Evolutionary conservation across 2,329 filamentous ascomycete species (phyloP), one percentile per base, ranked within the genome.

Genomic region (Phyllosticta citribraziliensis): DNA sequence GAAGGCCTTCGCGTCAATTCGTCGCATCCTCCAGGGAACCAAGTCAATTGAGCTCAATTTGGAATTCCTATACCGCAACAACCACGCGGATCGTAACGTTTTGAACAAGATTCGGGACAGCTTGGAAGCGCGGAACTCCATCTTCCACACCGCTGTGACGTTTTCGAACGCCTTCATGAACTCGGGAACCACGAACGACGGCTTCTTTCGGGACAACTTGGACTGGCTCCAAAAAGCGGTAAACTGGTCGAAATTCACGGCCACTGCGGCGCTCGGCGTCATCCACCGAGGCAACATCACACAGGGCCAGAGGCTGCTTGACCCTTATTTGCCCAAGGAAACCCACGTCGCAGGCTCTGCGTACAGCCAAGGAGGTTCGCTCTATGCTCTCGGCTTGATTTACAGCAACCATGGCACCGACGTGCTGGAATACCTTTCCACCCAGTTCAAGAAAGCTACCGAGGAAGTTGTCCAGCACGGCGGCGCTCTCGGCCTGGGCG

Each of bases 81-180:
- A 97, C 77, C 91, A 88, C 71, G 92, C 91, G 50, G 94, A 99
- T 70, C 83, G 91, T 65, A 88, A 86, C 68, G 94, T 99, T 64
- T 80, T 99, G 62, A 97, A 97, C 82, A 97, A 96, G 78, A 87
- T 99, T 53, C 88, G 93, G 57, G 94, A 99, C 73, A 97, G 92
- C 67, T 79, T 99, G 17, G 94, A 99, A 72, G 91, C 92, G 40
- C 85, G 95, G 58, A 97, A 96, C 77, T 97, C 93, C 33, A 99
- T 99, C 67, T 97, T 97, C 82, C 94, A 99, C 75, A 96, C 91
- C 1, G 91, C 92, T 3, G 91, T 99, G 61, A 97, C 94, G 0
- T 94, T 99, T 70, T 94, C 93, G 70, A 97, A 97, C 70, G 94
- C 92, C 11, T 97, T 99, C 74, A 99, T 99, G 94, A 96, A 99